A percentile compares a stretch with the other conserved stretches of the same genome.
Conservation (phyloP, 139 green algal species). For the Eudorina sp. region DNA sequence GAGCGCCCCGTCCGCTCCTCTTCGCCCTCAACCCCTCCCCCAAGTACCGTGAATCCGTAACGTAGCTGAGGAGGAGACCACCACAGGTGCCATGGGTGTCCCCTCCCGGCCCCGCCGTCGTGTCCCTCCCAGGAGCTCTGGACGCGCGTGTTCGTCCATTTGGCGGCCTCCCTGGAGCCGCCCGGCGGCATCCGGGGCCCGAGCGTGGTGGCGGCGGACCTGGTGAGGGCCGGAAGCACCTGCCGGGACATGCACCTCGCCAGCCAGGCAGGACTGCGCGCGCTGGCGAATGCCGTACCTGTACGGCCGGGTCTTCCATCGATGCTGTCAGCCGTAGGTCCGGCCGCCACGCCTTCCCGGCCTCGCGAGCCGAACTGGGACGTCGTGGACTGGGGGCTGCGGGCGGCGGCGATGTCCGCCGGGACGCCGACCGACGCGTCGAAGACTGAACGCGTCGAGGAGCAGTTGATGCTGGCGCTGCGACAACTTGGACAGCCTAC, state of each 20-base stretch:
- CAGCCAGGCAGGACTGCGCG: not conserved
- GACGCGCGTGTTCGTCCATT: not conserved
- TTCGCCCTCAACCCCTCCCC: too few relatives aligned
- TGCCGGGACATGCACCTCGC: not conserved
- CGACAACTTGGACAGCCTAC: not conserved
- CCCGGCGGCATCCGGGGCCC: not conserved
- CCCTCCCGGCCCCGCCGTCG: too few relatives aligned
- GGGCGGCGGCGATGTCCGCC: too few relatives aligned
- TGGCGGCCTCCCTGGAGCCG: slow-evolving; percentile 28
- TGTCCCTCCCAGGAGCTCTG: slow-evolving; percentile 35
- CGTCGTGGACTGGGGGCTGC: not conserved
- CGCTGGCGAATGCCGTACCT: not conserved
- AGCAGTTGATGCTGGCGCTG: not conserved
- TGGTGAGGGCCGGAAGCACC: not conserved
- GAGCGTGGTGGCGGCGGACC: slow-evolving; percentile 24
- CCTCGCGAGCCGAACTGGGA: too few relatives aligned
- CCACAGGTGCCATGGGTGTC: too few relatives aligned
- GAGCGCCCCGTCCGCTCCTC: too few relatives aligned
- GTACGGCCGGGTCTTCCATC: not conserved
- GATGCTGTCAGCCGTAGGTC: not conserved
- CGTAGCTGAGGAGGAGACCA: too few relatives aligned
- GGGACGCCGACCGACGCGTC: too few relatives aligned
- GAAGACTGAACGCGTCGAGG: not conserved
- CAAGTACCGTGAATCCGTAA: too few relatives aligned
- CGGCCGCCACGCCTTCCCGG: not conserved